Evolutionary conservation across 257 asterid genomes (phyloP), one percentile per base, ranked within the genome.

Genomic region (Nicotiana undulata): DNA sequence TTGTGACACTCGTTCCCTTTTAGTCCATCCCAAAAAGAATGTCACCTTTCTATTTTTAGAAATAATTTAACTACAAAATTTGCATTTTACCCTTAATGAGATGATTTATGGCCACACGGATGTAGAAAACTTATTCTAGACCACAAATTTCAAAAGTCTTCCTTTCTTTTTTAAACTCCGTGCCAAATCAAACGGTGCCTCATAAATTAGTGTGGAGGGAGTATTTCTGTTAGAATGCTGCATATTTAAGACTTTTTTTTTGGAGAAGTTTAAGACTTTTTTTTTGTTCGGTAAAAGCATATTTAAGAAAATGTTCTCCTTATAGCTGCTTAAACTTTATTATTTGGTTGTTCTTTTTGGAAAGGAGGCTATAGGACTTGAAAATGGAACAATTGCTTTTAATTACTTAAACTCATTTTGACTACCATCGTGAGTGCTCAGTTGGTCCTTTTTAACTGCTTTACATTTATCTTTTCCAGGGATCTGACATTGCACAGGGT

Each of bases 401-500:
- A 44, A 5, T 63, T 79, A 72, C 78, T 72, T 46, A 40, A 40
- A 6, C 60, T 24, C 40, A 32, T 22, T 22, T 22, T 72, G 34
- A 20, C 77, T 20, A 12, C 59, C 20, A 70, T 37, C 22, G 3
- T 44, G 60, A 46, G 15, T 46, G 24, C 59, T 72, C 6, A 46
- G 13, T 46, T 24, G 22, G 56, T n/a, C 40, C 46, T 72, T 72
- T 22, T 1, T 55, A 46, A 72, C 78, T 44, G 78, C 60, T 46
- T 24, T 72, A 46, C 1, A 12, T 22, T 46, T 72, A 12, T 46
- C 22, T 72, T 85, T 46, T 80, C 76, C 64, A 93, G 99, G 99
- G 99, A 60, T 89, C 84, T 82, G 99, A 95, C 83, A 93, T 95
- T 78, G 89, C 91, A 65, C 89, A 90, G 82, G 98, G 93, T 80